Evolutionary conservation across 1,139 yeast genomes (phyloP), one percentile per base, ranked within the genome.

Genomic region (Blastobotrys aristatus): DNA sequence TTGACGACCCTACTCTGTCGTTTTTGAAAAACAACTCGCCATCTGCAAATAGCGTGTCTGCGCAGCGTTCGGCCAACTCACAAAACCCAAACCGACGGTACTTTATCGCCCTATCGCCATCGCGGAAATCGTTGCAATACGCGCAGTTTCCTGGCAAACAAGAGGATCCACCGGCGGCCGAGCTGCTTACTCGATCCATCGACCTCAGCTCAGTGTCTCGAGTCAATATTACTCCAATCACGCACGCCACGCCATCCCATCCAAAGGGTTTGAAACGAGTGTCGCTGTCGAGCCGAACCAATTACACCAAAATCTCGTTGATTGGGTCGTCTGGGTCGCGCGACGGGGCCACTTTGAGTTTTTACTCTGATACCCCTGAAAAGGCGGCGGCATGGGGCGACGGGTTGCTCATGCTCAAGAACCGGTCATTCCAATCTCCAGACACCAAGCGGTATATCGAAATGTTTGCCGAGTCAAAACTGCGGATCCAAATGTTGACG

Each of bases 361-460:
- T 86, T 57, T 85, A 76, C 63, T 77, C 86, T 6, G 92, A 85
- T 53, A 82, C 89, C 4, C 92, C 78, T 52, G 88, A 83, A 45
- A 76, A 79, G 50, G 80, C 84, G 46, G 78, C 77, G 50, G 79
- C 82, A 10, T 87, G 95, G 94, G 71, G 83, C 40, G 95, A 87
- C 65, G 96, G 95, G 1, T 65, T 87, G 49, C 80, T 79, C 61
- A 72, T 86, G 75, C 70, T 84, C 55, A 67, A 71, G 29, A 66
- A 68, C 34, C 67, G 65, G 35, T 52, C 60, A 3, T 61, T 60
- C 39, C 69, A 82, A 39, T 80, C 90, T 0, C 65, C 65, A 2
- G 86, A 80, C 27, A 79, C 94, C 3, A 73, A 73, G 47, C 69
- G 66, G 42, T 90, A 84, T 59, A 70, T 84, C 42, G 72, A 74